These are phyloP conservation scores for Phalaenopsis aphrodite DNA, from an alignment of 106 monocot genomes.

Conservation along the genomic window DNA sequence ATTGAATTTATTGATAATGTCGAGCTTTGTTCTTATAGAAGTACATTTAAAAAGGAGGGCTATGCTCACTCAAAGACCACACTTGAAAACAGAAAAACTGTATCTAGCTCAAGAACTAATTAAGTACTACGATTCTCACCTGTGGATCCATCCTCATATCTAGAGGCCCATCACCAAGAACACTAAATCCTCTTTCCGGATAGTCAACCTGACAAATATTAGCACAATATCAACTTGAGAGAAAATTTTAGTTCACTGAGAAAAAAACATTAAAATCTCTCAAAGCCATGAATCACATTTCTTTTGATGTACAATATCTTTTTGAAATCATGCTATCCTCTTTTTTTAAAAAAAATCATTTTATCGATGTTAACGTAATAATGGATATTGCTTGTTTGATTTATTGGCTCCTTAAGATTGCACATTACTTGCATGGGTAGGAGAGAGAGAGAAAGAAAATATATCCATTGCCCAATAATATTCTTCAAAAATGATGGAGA, in stretches of 20 bases:
- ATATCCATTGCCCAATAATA: background rate
- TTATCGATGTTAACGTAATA: background rate
- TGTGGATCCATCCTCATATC: conserved; percentile 98
- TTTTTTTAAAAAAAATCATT: too few relatives aligned
- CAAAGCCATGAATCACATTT: background rate
- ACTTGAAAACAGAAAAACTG: background rate
- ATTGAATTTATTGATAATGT: background rate
- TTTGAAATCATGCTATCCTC: background rate
- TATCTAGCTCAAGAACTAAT: background rate
- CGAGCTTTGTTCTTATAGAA: background rate
- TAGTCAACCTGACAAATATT: conserved; percentile 42
- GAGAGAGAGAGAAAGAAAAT: background rate
- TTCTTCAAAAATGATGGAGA: too few relatives aligned
- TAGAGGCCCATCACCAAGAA: conserved; percentile 69
- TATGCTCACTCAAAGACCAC: background rate
- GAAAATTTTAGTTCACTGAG: conserved; percentile 13
- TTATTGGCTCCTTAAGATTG: background rate
- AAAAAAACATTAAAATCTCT: background rate
- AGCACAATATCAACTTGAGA: background rate
- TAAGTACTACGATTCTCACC: conserved; percentile 26
- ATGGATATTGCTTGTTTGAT: background rate
- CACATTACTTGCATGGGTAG: background rate
- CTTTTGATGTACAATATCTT: background rate
- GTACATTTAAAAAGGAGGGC: background rate
- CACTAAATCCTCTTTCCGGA: conserved; percentile 77